Evolutionary conservation across 2,329 filamentous ascomycete genomes (phyloP), one percentile per base, ranked within the genome.

Genomic region (Aspergillus ochraceus): DNA sequence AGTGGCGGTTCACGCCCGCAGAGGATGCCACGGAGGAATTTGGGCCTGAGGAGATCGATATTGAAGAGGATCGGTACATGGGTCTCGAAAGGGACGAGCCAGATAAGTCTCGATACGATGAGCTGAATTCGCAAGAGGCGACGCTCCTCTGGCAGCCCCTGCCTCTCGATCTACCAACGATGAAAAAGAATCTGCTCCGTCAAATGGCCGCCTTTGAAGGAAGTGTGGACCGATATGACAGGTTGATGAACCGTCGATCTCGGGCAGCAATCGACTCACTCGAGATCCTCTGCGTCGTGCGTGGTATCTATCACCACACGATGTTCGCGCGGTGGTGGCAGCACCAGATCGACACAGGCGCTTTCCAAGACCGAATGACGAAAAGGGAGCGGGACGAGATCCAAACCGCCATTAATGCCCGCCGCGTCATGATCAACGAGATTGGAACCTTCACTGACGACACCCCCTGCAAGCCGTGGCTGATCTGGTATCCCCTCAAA

Each of bases 281-380:
- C 45, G 45, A 47, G 9, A 47, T 47, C 19, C 20, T 47, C 19
- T 47, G 22, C 22, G 19, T 47, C 45, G 54, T 67, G 51, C 65
- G 62, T 39, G 64, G 67, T 1, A 66, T 69, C 54, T 64, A 66
- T 49, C 64, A 69, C 49, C 49, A 55, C 51, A 65, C 66, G 32
- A 68, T 36, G 42, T 69, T 69, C 22, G 66, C 65, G 20, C 54
- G 60, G 42, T 67, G 62, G 66, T 67, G 63, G 67, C 45, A 47
- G 45, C 45, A 20, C 45, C 19, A 47, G 45, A 14, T 47, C 45
- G 22, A 47, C 29, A 52, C 39, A 36, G 49, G 26, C 19, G 36
- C 36, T 42, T 53, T 39, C 20, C 9, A 24, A 47, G 45, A 47
- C 22, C 45, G 45, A 20, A 22, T 47, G 19, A 47, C 19, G 5